phyloP scores from a whole-genome alignment of 83 land plant species.

The Picea abies region DNA sequence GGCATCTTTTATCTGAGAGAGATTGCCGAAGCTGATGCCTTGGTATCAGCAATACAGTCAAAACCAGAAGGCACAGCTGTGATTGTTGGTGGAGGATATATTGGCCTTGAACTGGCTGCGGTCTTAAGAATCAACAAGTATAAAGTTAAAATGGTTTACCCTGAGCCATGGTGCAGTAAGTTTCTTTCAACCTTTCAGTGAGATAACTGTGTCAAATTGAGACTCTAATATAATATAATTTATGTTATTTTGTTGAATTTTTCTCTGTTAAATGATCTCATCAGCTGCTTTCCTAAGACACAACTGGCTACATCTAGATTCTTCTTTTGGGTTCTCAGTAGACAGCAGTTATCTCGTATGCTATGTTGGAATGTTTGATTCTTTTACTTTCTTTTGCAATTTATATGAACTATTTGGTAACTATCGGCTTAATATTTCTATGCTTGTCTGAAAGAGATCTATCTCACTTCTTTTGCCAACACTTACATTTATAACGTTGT shows the following conservation, averaged over 20 bases:
- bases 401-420: too few relatives aligned
- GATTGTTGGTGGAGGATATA: conserved; percentile 97
- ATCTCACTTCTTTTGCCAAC: neutral
- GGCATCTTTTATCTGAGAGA: conserved; percentile 92
- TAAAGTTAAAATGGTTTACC: conserved; percentile 95
- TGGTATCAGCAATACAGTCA: conserved; percentile 68
- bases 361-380: too few relatives aligned
- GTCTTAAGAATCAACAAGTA: conserved; percentile 71
- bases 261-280: neutral
- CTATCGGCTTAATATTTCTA: neutral
- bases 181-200: neutral
- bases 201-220: neutral
- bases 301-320: neutral
- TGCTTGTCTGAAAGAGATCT: neutral
- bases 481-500: neutral
- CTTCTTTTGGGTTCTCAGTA: neutral
- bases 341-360: too few relatives aligned
- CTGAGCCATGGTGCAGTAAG: conserved; percentile 99
- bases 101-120: conserved; percentile 96
- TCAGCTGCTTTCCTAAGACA: neutral
- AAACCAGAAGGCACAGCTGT: conserved; percentile 84
- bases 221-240: neutral
- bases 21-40: conserved; percentile 91
- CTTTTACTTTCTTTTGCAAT: too few relatives aligned
- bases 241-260: neutral